Conservation (phyloP, 2,329 filamentous ascomycete species). For the Ceratocystiopsis sp. region DNA sequence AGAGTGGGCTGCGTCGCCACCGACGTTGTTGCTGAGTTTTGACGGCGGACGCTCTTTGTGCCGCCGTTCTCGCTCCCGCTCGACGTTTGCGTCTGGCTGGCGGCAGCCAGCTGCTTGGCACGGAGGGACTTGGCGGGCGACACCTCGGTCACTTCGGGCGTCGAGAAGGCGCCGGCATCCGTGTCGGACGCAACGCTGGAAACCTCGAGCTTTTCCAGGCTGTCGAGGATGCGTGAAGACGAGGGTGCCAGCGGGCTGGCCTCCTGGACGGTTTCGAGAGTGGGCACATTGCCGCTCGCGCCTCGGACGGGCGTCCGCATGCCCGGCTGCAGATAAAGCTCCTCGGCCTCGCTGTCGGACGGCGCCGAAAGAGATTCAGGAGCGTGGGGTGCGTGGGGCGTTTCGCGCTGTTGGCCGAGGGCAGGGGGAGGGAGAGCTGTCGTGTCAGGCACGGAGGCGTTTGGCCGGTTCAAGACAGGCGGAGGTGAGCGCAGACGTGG, state of each 20-base stretch:
- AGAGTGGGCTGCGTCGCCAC: conserved; percentile 27
- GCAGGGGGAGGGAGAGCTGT: conserved; percentile 23
- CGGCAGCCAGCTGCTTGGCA: conserved; percentile 31
- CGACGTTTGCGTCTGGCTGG: not conserved
- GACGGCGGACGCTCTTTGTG: conserved; percentile 24
- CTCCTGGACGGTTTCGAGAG: conserved; percentile 83
- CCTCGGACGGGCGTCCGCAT: conserved; percentile 43
- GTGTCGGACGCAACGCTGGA: conserved; percentile 29
- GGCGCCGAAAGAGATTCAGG: conserved; percentile 20
- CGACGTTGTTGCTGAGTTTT: conserved; percentile 19
- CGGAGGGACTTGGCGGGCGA: conserved; percentile 25
- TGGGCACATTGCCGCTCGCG: conserved; percentile 40
- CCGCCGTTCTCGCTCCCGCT: conserved; percentile 35
- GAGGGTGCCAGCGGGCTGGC: conserved; percentile 63
- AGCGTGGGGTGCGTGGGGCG: conserved; percentile 26
- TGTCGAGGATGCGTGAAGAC: not conserved
- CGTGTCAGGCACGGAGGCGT: not conserved
- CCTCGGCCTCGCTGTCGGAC: conserved; percentile 37
- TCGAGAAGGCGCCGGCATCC: conserved; percentile 18
- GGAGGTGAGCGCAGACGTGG: conserved; percentile 65
- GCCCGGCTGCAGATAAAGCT: conserved; percentile 29
- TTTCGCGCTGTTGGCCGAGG: conserved; percentile 33
- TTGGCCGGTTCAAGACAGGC: conserved; percentile 31
- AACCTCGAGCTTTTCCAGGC: conserved; percentile 29
- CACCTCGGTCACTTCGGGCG: conserved; percentile 23